Evolutionary conservation across 2,329 filamentous ascomycete species (phyloP).

Genomic region (Teratosphaeria destructans): DNA sequence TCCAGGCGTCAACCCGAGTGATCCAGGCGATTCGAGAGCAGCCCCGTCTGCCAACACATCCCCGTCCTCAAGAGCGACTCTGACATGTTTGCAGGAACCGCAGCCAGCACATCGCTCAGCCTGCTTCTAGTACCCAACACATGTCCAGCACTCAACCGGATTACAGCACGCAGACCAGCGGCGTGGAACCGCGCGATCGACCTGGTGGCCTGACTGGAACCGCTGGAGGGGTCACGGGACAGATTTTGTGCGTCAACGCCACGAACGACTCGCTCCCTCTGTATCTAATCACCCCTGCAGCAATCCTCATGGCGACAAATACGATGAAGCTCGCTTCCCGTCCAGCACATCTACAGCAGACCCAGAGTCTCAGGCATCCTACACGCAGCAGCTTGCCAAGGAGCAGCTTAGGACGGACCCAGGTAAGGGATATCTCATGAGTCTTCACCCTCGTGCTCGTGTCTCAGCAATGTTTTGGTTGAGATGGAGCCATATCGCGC

Average conservation of each 20-base stretch:
- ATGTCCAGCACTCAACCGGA: background rate
- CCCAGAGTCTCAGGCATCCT: background rate
- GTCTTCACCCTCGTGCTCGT: too few species aligned
- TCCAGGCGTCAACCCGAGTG: slow-evolving; percentile 2
- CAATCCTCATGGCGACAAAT: slow-evolving; percentile 9
- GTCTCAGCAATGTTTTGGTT: too few species aligned
- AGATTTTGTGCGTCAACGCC: background rate
- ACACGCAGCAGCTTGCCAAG: background rate
- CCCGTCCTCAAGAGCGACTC: background rate
- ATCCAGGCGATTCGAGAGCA: background rate
- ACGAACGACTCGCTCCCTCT: background rate
- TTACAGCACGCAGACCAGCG: background rate
- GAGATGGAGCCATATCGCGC: too few species aligned
- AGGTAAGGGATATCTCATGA: background rate
- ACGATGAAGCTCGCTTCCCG: slow-evolving; percentile 8
- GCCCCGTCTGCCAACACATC: background rate
- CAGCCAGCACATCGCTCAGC: background rate
- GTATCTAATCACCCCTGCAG: background rate
- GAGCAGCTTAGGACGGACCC: background rate
- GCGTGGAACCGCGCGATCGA: background rate
- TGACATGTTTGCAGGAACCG: background rate
- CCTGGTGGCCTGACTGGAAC: background rate
- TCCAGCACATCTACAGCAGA: background rate
- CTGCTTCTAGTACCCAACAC: background rate
- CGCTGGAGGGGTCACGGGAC: background rate